Evolutionary conservation across 176 grass and related monocot genomes (phyloP).

Genomic region (Avena sativa): DNA sequence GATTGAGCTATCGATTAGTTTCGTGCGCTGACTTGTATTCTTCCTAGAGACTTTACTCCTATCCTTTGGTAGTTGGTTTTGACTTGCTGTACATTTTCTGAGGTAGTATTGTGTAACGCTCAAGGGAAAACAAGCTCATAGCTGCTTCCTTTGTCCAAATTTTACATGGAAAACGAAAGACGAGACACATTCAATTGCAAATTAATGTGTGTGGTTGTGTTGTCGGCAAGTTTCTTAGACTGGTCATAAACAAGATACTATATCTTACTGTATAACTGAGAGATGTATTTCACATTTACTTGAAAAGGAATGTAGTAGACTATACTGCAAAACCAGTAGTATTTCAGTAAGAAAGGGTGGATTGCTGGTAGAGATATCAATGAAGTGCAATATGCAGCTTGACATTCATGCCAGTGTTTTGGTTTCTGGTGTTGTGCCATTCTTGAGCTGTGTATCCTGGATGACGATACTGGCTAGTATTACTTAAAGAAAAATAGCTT

Average conservation of each 20-base stretch:
- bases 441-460: neutral
- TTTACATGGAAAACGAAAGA: constrained; percentile 28
- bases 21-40: neutral
- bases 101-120: constrained; percentile 11
- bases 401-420: neutral
- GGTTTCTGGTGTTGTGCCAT: neutral
- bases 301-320: neutral
- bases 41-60: neutral
- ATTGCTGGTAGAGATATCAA: neutral
- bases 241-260: constrained; percentile 17
- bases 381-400: neutral
- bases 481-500: too few species aligned
- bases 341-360: neutral
- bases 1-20: constrained; percentile 5
- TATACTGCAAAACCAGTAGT: constrained; percentile 1
- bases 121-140: neutral
- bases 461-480: too few species aligned
- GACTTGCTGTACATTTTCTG: constrained; percentile 30
- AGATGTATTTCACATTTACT: neutral
- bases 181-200: neutral
- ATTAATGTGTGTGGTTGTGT: constrained; percentile 11
- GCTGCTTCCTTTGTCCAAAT: constrained; percentile 33
- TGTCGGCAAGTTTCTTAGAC: neutral
- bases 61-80: constrained; percentile 39
- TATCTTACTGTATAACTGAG: neutral